These are phyloP conservation scores for Phialophora tarda DNA, from an alignment of 2,329 filamentous ascomycete genomes.

Conservation along the genomic window DNA sequence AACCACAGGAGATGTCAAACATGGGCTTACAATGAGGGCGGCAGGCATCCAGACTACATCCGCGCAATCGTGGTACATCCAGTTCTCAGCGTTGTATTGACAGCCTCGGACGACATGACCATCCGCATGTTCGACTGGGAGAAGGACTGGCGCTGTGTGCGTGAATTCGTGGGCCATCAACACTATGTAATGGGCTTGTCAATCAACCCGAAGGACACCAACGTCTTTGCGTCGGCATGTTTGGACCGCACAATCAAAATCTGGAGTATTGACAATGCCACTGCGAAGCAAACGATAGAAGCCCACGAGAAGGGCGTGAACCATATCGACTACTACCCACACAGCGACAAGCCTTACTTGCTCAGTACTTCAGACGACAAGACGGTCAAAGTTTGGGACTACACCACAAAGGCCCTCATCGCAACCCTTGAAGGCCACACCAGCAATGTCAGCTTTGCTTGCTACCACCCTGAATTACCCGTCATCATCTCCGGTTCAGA, in stretches of 20 bases:
- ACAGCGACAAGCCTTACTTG: constrained; percentile 77
- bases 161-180: constrained; percentile 93
- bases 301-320: constrained; percentile 99
- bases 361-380: constrained; percentile 96
- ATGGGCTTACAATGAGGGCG: constrained; percentile 6
- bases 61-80: constrained; percentile 95
- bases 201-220: constrained; percentile 86
- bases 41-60: constrained; percentile 88
- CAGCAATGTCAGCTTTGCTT: constrained; percentile 97
- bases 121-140: constrained; percentile 99
- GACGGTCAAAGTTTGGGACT: constrained; percentile 98
- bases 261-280: constrained; percentile 92
- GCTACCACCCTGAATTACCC: constrained; percentile 94
- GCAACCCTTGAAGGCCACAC: constrained; percentile 96
- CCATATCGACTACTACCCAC: constrained; percentile 85
- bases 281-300: constrained; percentile 94
- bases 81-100: constrained; percentile 92
- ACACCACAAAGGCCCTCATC: constrained; percentile 96
- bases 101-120: constrained; percentile 97
- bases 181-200: constrained; percentile 87
- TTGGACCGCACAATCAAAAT: constrained; percentile 97
- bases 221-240: constrained; percentile 83
- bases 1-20: neutral
- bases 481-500: constrained; percentile 98
- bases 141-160: constrained; percentile 95